Conservation (phyloP, 495 filamentous ascomycete species). For the Penicillium egyptiacum region DNA sequence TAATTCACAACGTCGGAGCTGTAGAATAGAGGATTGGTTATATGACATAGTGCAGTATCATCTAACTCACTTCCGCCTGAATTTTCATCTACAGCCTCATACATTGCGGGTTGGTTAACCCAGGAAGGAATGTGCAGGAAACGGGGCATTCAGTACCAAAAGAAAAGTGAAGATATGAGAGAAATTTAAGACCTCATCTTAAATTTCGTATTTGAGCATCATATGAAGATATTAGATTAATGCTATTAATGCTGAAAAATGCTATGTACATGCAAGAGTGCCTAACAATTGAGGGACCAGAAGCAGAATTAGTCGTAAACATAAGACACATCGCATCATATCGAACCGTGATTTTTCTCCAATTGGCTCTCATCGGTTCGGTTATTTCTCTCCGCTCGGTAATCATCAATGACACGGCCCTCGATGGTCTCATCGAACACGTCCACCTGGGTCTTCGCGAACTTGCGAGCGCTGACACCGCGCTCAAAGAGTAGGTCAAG, state of each 20-base stretch:
- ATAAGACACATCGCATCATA: constrained; percentile 26
- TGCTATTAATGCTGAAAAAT: not conserved
- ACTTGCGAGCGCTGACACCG: constrained; percentile 65
- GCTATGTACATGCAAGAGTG: constrained; percentile 7
- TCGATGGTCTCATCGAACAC: constrained; percentile 65
- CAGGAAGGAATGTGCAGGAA: not conserved
- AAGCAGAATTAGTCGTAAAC: constrained; percentile 13
- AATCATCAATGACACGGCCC: constrained; percentile 48
- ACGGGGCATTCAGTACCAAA: not conserved
- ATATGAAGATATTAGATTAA: constrained; percentile 4
- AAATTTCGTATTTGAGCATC: no score
- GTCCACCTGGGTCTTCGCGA: constrained; percentile 61
- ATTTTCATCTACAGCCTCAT: constrained; percentile 12
- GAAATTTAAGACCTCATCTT: not conserved
- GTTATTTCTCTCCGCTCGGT: constrained; percentile 34
- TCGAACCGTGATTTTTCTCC: constrained; percentile 30
- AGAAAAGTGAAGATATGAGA: not conserved
- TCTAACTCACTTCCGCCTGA: not conserved
- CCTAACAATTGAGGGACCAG: not conserved
- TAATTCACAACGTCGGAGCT: constrained; percentile 1
- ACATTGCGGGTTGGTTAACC: constrained; percentile 50
- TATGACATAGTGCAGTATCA: not conserved
- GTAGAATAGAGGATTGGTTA: not conserved
- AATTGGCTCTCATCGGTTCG: constrained; percentile 28
- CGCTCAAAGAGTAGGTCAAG: constrained; percentile 71